Base-by-base conservation (phyloP, 352 stramenopile species). In the Phytophthora europaea region DNA sequence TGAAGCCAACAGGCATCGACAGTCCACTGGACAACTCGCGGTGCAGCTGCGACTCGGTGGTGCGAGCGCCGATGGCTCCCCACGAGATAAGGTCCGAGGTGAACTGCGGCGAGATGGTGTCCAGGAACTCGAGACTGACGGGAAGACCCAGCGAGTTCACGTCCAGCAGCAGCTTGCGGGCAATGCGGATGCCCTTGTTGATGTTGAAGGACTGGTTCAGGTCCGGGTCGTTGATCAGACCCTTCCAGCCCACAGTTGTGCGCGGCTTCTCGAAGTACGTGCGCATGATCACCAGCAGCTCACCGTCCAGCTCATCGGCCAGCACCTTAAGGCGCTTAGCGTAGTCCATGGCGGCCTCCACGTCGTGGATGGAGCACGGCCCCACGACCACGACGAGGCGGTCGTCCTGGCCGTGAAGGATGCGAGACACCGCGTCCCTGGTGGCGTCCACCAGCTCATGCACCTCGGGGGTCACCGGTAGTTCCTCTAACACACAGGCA, bases 251-350 rank as follows among this genome's bases (percentile, higher is more conserved):
- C 34, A 96, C 79, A 0, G 89, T 96, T 22, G 89, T 96, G 60
- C 89, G 87, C 26, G 89, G 89, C 73, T 96, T 96, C 67, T 96
- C 89, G 67, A 96, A 96, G 82, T 96, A 96, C 31, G 89, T 93
- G 75, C 89, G 86, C 89, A 96, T 96, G 70, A 94, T 89, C 57
- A 96, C 80, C 54, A 94, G 70, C 50, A 96, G 69, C 59, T 96
- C 87, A 16, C 83, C 78, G 28, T 79, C 68, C 6, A 93, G 73
- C 61, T 93, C 82, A 16, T 84, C 74, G 10, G 81, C 80, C 16
- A 96, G 60, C 18, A 62, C 26, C 67, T 90, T 88, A 7, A 96
- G 74, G 3, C 85, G 83, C 20, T 82, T 61, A 1, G 87, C 87
- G 66, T 96, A 96, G 34, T 96, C 88, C 53, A 92, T 80, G 18